Base-by-base conservation (phyloP, 75 land plant genomes). In the Cupressus sempervirens region DNA sequence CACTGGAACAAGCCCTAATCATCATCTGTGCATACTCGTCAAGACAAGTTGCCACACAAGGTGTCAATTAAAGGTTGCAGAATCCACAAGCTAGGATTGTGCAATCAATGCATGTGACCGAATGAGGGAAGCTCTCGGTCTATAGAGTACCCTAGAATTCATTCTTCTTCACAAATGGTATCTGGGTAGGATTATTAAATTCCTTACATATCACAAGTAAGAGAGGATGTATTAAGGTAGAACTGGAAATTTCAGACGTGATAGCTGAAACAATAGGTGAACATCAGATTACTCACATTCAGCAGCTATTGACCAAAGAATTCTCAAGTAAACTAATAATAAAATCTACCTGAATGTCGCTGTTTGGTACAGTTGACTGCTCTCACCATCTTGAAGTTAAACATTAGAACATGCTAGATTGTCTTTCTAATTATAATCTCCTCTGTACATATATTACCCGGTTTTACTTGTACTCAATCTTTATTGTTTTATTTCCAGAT, bases 401-500 rank as follows among this genome's bases (percentile, higher is more conserved):
- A 72, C 74, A 32, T 72, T 9, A 12, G 32, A 30, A 72, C 12
- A 72, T 65, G 1, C 68, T 65, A 23, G 68, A 32, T 30, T 23
- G 32, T 13, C 15, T 32, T 32, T 72, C 67, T 72, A 72, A 32
- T 72, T 32, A 11, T 9, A 1, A 12, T 32, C 35, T 72, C 14
- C 13, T 72, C 32, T 45, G n/a, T n/a, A 13, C 14, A 26, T 45
- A n/a, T 79, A 79, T 23, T n/a, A 0, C 26, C 45, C 30, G 45
- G 81, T 79, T 79, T 79, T 23, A 13, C 30, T 18, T 79, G 50
- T 26, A 50, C 50, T 26, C 32, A 79, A 79, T 45, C 11, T 79
- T 79, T 4, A 79, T 45, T 45, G 40, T 26, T n/a, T 79, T 41
- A 75, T 54, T 82, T 30, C 30, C 93, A 97, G 99, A 91, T 94